These are phyloP conservation scores for Colletotrichum viniferum DNA, from an alignment of 2,329 filamentous ascomycete genomes.

Conservation along the genomic window DNA sequence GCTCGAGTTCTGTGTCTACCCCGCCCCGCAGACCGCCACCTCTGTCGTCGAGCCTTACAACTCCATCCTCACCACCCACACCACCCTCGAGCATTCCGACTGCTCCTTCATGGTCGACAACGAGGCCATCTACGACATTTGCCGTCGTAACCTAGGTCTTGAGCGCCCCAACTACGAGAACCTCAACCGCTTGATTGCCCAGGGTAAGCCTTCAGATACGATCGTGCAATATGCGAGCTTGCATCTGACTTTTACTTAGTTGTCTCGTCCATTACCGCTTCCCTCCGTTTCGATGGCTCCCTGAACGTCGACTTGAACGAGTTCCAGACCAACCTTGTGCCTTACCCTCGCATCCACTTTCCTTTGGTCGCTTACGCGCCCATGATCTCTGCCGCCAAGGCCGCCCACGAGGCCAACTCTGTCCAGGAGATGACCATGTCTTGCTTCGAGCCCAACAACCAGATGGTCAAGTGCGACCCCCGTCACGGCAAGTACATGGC, in stretches of 20 bases:
- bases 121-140: slow-evolving; percentile 99
- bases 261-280: slow-evolving; percentile 97
- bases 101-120: slow-evolving; percentile 99
- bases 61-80: slow-evolving; percentile 98
- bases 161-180: slow-evolving; percentile 99
- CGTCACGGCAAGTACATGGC: slow-evolving; percentile 99
- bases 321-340: slow-evolving; percentile 99
- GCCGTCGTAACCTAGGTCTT: slow-evolving; percentile 94
- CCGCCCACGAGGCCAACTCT: slow-evolving; percentile 96
- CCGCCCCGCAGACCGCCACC: slow-evolving; percentile 94
- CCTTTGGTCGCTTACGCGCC: slow-evolving; percentile 95
- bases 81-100: slow-evolving; percentile 98
- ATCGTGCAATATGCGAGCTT: not conserved
- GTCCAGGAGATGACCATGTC: slow-evolving; percentile 98
- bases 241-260: slow-evolving; percentile 56
- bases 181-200: slow-evolving; percentile 97
- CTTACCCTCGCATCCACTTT: slow-evolving; percentile 99
- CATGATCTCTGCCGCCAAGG: slow-evolving; percentile 93
- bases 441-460: slow-evolving; percentile 99
- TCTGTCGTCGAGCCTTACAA: slow-evolving; percentile 99
- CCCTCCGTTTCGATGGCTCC: slow-evolving; percentile 96
- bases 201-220: slow-evolving; percentile 61
- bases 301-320: slow-evolving; percentile 99
- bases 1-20: slow-evolving; percentile 99
- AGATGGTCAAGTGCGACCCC: slow-evolving; percentile 99